Evolutionary conservation across 2,329 filamentous ascomycete genomes (phyloP).

Genomic region (Fusarium avenaceum): DNA sequence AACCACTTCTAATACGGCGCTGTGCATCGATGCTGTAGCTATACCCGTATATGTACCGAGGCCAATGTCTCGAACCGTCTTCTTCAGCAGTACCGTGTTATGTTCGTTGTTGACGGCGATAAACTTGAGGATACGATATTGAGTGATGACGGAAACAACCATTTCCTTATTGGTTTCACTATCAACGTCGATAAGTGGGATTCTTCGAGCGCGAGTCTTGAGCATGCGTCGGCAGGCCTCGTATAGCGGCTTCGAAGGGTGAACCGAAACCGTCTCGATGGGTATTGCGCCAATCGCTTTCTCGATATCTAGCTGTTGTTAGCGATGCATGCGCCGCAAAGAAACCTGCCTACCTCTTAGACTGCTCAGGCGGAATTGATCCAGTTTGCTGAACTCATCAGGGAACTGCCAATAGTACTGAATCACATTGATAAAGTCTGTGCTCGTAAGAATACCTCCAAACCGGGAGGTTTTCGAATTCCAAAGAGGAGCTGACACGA

Average conservation of each 20-base stretch:
- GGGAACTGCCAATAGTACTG: constrained; percentile 99
- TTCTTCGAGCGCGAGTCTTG: constrained; percentile 90
- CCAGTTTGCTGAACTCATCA: constrained; percentile 87
- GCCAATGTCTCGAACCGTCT: constrained; percentile 84
- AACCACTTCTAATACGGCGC: constrained; percentile 93
- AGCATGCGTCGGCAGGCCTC: constrained; percentile 97
- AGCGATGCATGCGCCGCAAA: constrained; percentile 29
- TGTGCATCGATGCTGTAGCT: constrained; percentile 87
- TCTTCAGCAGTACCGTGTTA: constrained; percentile 89
- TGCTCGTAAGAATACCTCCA: constrained; percentile 92
- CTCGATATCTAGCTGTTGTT: constrained; percentile 80
- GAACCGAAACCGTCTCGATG: constrained; percentile 95
- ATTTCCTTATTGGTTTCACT: constrained; percentile 93
- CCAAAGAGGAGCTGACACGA: constrained; percentile 97
- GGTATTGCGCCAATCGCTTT: constrained; percentile 91
- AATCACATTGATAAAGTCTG: constrained; percentile 98
- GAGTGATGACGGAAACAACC: constrained; percentile 96
- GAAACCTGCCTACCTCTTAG: constrained; percentile 75
- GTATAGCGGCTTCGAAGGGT: constrained; percentile 90
- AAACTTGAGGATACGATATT: constrained; percentile 98
- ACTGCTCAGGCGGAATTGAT: constrained; percentile 93
- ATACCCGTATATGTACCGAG: constrained; percentile 88
- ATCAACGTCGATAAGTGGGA: constrained; percentile 92
- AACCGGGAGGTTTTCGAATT: constrained; percentile 94
- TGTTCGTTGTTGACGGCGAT: constrained; percentile 92